phyloP scores from a whole-genome alignment of 345 rosid species.

The Fremontodendron californicum region DNA sequence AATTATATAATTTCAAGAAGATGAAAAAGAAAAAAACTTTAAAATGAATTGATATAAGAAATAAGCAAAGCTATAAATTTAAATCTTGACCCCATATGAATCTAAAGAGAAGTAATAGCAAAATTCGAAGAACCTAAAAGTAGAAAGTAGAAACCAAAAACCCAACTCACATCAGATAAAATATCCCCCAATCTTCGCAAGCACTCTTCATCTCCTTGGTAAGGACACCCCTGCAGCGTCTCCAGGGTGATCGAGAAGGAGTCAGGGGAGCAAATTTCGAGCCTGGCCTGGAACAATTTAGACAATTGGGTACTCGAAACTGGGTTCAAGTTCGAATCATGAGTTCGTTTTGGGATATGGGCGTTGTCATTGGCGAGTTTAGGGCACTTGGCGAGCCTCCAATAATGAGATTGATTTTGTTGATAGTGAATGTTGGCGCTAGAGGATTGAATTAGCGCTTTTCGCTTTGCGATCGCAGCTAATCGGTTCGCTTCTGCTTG shows the following conservation, averaged over 20 bases:
- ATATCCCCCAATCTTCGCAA: conserved; percentile 41
- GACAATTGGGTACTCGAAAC: conserved; percentile 20
- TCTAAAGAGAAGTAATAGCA: neutral
- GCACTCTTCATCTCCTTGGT: conserved; percentile 60
- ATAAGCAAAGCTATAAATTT: neutral
- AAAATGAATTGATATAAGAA: conserved; percentile 3
- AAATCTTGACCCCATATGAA: neutral
- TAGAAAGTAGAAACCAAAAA: neutral
- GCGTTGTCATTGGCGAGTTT: conserved; percentile 35
- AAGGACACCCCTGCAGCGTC: conserved; percentile 42
- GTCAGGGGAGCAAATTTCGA: conserved; percentile 87
- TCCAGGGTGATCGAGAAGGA: conserved; percentile 66
- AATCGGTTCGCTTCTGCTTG: conserved; percentile 58
- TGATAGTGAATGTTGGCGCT: conserved; percentile 9
- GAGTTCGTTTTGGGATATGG: conserved; percentile 20
- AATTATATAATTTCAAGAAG: neutral
- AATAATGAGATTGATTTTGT: conserved; percentile 26
- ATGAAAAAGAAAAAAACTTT: neutral
- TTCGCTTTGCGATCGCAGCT: conserved; percentile 56
- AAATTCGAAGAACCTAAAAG: neutral
- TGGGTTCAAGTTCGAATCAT: conserved; percentile 10
- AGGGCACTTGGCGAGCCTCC: conserved; percentile 71
- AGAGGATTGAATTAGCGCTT: conserved; percentile 35
- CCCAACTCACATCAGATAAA: conserved; percentile 51
- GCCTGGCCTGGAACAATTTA: conserved; percentile 56